Percentiles rank a stretch among this genome's conserved stretches.
Evolutionary conservation across 2,329 filamentous ascomycete species (phyloP).

Genomic region (Fusarium phyllophilum): DNA sequence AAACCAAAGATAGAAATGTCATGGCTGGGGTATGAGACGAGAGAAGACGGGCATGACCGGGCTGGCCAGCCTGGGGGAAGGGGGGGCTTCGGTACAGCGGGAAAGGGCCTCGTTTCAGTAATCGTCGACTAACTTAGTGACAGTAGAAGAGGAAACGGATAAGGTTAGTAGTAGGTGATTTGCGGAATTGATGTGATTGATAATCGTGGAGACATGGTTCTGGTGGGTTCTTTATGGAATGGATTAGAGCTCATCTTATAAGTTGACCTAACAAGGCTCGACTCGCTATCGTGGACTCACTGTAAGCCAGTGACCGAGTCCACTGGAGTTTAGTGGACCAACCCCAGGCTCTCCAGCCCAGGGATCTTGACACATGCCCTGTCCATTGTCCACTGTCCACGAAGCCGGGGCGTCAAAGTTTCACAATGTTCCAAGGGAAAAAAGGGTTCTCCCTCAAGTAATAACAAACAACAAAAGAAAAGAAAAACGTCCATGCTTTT

Average conservation of each 20-base stretch:
- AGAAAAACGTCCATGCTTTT: slow-evolving; percentile 20
- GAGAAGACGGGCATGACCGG: slow-evolving; percentile 12
- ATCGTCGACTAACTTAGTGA: neutral
- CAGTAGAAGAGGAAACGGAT: neutral
- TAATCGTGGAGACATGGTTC: slow-evolving; percentile 24
- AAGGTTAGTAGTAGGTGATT: neutral
- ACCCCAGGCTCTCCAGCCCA: slow-evolving; percentile 1
- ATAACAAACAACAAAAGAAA: neutral
- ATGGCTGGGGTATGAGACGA: slow-evolving; percentile 20
- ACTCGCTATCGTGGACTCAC: neutral
- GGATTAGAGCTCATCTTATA: slow-evolving; percentile 7
- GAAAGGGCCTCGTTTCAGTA: slow-evolving; percentile 28
- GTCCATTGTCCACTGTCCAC: slow-evolving; percentile 5
- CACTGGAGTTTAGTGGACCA: neutral
- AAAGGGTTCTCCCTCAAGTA: neutral
- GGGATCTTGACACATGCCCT: slow-evolving; percentile 30
- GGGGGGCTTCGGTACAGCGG: neutral
- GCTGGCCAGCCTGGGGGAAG: neutral
- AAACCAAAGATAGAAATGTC: slow-evolving; percentile 25
- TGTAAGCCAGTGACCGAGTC: slow-evolving; percentile 17
- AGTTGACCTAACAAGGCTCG: neutral
- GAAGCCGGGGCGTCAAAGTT: slow-evolving; percentile 32
- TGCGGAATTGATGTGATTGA: slow-evolving; percentile 17
- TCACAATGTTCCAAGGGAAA: slow-evolving; percentile 23
- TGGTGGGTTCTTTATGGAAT: slow-evolving; percentile 27